These are phyloP conservation scores for Dunaliella sp. DNA, from an alignment of 139 green algal species.

Conservation along the genomic window DNA sequence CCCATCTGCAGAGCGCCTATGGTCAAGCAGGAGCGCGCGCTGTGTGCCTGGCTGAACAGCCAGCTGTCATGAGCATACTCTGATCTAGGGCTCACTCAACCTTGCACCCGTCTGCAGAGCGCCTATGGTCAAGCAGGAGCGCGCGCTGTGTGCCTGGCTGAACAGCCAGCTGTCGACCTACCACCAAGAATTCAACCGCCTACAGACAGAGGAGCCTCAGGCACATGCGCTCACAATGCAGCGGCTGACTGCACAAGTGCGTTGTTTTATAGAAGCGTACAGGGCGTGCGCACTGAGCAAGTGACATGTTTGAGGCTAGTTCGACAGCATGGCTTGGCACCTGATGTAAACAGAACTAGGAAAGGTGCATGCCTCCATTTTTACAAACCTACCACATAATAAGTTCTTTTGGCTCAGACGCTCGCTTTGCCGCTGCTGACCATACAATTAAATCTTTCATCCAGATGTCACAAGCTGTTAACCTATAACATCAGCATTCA, in stretches of 20 bases:
- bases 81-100: not conserved
- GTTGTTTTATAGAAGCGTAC: too few species aligned
- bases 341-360: too few species aligned
- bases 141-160: slow-evolving; percentile 21
- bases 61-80: not conserved
- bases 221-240: slow-evolving; percentile 1
- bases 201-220: not conserved
- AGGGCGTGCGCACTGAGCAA: too few species aligned
- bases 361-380: too few species aligned
- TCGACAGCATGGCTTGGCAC: too few species aligned
- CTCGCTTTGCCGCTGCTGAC: too few species aligned
- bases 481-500: too few species aligned
- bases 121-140: slow-evolving; percentile 24
- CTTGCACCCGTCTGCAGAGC: not conserved
- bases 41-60: slow-evolving; percentile 24
- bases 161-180: slow-evolving; percentile 19
- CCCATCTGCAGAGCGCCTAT: not conserved
- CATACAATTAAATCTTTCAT: too few species aligned
- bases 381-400: too few species aligned
- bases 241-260: slow-evolving; percentile 12
- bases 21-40: slow-evolving; percentile 28
- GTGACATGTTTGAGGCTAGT: too few species aligned
- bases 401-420: too few species aligned
- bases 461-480: too few species aligned
- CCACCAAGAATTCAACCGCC: not conserved